Evolutionary conservation across 2,329 filamentous ascomycete species (phyloP).

Genomic region (Penicillium fuscoglaucum): DNA sequence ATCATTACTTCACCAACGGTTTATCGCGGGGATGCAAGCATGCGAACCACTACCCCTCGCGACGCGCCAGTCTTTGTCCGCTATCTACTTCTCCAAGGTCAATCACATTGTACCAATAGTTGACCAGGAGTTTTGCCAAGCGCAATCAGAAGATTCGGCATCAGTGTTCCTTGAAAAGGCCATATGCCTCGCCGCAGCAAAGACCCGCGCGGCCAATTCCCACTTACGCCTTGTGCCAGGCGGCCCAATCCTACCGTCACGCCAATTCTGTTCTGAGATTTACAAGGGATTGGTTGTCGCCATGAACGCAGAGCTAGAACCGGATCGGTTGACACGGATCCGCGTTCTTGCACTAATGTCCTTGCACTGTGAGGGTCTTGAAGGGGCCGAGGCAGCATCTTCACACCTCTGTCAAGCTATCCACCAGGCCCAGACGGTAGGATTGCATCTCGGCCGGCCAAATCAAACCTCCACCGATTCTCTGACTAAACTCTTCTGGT

Average conservation of each 20-base stretch:
- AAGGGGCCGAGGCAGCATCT: slow-evolving; percentile 43
- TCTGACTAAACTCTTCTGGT: slow-evolving; percentile 41
- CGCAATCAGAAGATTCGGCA: slow-evolving; percentile 26
- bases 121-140: slow-evolving; percentile 30
- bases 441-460: slow-evolving; percentile 42
- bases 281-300: slow-evolving; percentile 40
- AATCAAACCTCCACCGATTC: slow-evolving; percentile 32
- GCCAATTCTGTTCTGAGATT: slow-evolving; percentile 41
- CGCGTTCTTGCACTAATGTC: slow-evolving; percentile 43
- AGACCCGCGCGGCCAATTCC: slow-evolving; percentile 35
- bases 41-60: slow-evolving; percentile 34
- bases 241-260: slow-evolving; percentile 34
- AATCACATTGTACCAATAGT: slow-evolving; percentile 43
- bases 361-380: slow-evolving; percentile 43
- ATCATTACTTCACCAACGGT: slow-evolving; percentile 27
- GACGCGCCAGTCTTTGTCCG: slow-evolving; percentile 34
- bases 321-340: slow-evolving; percentile 40
- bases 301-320: slow-evolving; percentile 41
- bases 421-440: slow-evolving; percentile 43
- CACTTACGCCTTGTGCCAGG: slow-evolving; percentile 34
- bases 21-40: slow-evolving; percentile 28
- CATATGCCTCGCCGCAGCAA: slow-evolving; percentile 44
- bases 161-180: slow-evolving; percentile 42
- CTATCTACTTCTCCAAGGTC: slow-evolving; percentile 40
- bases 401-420: slow-evolving; percentile 44